Evolutionary conservation across 2,329 filamentous ascomycete species (phyloP), one percentile per base, ranked within the genome.

Genomic region (Leptosphaerulina australis): DNA sequence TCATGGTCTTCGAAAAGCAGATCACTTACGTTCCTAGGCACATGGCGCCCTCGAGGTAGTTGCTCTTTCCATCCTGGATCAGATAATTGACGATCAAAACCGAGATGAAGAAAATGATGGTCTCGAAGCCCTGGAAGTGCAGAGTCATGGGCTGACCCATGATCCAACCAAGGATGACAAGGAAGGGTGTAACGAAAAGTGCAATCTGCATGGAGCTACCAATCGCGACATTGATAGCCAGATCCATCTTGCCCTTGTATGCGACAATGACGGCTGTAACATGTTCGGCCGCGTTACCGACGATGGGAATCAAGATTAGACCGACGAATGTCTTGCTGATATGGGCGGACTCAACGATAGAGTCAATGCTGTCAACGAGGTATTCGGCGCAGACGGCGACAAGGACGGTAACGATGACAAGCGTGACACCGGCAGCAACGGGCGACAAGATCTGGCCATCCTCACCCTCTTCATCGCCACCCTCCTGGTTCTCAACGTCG

Each of bases 81-180:
- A 95, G 76, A 69, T 94, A 95, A 74, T 93, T 94, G 73, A 93
- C 89, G 56, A 95, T 91, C 58, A 95, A 86, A 6, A 91, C 86
- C 41, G 85, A 88, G 41, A 93, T 84, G 72, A 95, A 95, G 64
- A 95, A 82, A 48, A 88, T 90, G 17, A 94, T 88, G 0, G 90
- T 95, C 80, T 95, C 90, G 73, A 95, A 96, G 38, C 91, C 81
- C 53, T 90, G 90, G 72, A 95, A 95, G 76, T 93, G 91, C 25
- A 95, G 80, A 21, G 87, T 79, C 80, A 82, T 82, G 36, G 76
- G 72, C 56, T 78, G 64, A 17, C 73, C 75, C 49, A 83, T 78
- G 61, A 78, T 76, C 80, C 80, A 83, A 40, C 81, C 81, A 8
- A 82, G 74, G 31, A 83, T 77, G 47, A 83, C 80, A 41, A 83